phyloP scores from a whole-genome alignment of 1,139 yeast genomes.

The Yamadazyma aaseri region DNA sequence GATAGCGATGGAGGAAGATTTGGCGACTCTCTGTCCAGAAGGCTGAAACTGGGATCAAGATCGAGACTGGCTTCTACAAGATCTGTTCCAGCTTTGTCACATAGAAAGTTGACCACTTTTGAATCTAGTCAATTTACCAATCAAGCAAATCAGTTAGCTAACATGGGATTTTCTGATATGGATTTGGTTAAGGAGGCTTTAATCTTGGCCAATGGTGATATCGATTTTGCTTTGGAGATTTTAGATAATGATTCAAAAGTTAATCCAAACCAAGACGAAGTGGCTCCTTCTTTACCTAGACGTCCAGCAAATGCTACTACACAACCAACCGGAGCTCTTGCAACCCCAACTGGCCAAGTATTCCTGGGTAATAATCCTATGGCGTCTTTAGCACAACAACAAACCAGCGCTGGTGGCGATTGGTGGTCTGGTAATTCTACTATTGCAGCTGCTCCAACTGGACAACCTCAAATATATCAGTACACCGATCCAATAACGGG shows the following conservation, averaged over 20 bases:
- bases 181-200: constrained; percentile 53
- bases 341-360: constrained; percentile 6
- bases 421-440: constrained; percentile 25
- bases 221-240: constrained; percentile 48
- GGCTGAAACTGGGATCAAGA: constrained; percentile 14
- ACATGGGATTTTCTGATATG: constrained; percentile 47
- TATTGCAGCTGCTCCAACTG: constrained; percentile 5
- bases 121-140: constrained; percentile 42
- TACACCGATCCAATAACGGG: constrained; percentile 66
- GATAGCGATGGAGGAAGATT: constrained; percentile 15
- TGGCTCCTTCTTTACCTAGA: constrained; percentile 48
- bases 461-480: constrained; percentile 48
- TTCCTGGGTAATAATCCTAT: constrained; percentile 19
- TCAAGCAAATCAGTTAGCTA: constrained; percentile 38
- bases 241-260: constrained; percentile 40
- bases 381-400: constrained; percentile 19
- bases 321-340: constrained; percentile 10
- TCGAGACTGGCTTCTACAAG: constrained; percentile 26
- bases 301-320: constrained; percentile 29
- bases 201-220: constrained; percentile 44
- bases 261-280: constrained; percentile 36
- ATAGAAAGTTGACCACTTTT: constrained; percentile 41
- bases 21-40: constrained; percentile 3
- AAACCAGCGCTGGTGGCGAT: constrained; percentile 17
- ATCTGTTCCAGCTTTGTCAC: constrained; percentile 35